phyloP scores from a whole-genome alignment of 257 asterid genomes.

The Solanum corneliomulleri region DNA sequence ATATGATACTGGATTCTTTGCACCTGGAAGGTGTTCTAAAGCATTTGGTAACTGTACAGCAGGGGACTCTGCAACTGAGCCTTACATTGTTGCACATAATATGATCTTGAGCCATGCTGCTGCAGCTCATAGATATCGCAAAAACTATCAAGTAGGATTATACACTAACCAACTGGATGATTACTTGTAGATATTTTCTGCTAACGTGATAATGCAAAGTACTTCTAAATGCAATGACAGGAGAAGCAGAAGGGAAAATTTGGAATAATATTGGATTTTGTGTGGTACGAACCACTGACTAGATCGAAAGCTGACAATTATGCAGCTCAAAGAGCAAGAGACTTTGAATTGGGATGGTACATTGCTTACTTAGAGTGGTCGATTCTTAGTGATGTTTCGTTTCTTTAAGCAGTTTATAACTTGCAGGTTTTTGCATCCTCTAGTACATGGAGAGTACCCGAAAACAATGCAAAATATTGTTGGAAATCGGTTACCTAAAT shows the following conservation, averaged over 20 bases:
- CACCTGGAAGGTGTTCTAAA: slow-evolving; percentile 63
- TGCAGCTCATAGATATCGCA: slow-evolving; percentile 58
- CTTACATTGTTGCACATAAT: slow-evolving; percentile 83
- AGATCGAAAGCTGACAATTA: slow-evolving; percentile 22
- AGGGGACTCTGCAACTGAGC: slow-evolving; percentile 90
- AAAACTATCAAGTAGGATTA: slow-evolving; percentile 47
- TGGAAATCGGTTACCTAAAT: slow-evolving; percentile 36
- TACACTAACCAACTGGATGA: no score
- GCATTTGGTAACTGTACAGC: slow-evolving; percentile 59
- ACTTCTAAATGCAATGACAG: slow-evolving; percentile 18
- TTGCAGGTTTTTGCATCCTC: slow-evolving; percentile 57
- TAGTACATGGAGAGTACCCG: slow-evolving; percentile 72
- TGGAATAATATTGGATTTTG: slow-evolving; percentile 67
- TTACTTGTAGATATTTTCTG: no score
- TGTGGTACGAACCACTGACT: slow-evolving; percentile 51
- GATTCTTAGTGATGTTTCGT: slow-evolving; percentile 11
- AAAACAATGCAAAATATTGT: slow-evolving; percentile 47
- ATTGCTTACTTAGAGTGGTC: slow-evolving; percentile 20
- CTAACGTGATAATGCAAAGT: no score
- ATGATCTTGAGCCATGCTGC: slow-evolving; percentile 60
- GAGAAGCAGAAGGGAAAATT: slow-evolving; percentile 67
- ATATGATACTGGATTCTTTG: slow-evolving; percentile 31
- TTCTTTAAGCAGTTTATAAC: slow-evolving; percentile 9
- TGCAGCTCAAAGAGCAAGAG: slow-evolving; percentile 89
- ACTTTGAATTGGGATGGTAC: slow-evolving; percentile 91